Conservation (phyloP, 73 alveolate species). For the Symbiodinium pilosum region DNA sequence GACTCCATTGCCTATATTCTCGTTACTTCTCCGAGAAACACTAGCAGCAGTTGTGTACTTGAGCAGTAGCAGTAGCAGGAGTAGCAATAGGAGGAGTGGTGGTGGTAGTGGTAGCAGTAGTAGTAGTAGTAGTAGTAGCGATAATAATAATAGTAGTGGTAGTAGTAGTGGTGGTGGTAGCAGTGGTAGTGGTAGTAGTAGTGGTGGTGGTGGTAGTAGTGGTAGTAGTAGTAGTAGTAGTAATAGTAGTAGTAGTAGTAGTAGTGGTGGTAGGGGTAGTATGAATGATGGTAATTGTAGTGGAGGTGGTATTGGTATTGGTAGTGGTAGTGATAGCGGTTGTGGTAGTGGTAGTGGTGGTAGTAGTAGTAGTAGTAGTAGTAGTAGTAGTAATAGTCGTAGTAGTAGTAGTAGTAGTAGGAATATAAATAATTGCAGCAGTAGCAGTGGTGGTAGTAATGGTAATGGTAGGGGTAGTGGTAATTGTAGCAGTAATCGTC, state of each 20-base stretch:
- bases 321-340: no score
- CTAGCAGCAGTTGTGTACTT: neutral
- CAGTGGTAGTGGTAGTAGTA: neutral
- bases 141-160: neutral
- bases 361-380: no score
- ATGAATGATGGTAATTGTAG: neutral
- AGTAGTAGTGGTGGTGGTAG: neutral
- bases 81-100: no score
- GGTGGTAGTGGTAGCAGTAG: neutral
- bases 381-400: no score
- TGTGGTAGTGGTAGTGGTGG: no score
- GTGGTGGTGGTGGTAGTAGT: neutral
- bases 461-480: no score
- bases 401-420: no score
- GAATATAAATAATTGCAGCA: no score
- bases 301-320: no score
- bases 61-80: neutral
- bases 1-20: neutral
- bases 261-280: neutral
- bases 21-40: neutral
- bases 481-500: no score
- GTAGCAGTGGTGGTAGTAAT: no score
- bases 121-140: neutral
- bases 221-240: neutral
- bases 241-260: neutral